These are phyloP conservation scores for Coemansia sp. DNA, from an alignment of 192 early-diverging fungal genomes.

Conservation along the genomic window DNA sequence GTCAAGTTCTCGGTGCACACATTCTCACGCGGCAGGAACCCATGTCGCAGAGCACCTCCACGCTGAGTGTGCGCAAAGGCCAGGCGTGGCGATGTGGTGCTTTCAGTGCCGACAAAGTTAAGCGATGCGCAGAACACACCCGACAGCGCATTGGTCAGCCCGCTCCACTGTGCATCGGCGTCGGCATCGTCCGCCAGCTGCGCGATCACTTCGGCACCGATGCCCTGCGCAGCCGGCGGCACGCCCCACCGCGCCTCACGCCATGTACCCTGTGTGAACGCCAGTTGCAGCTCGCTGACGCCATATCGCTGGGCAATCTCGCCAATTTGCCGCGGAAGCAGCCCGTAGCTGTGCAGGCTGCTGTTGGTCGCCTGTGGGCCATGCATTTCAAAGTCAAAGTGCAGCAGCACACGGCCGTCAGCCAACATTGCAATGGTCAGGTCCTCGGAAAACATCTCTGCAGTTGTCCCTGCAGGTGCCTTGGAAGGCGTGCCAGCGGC, in stretches of 20 bases:
- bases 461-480: slow-evolving; percentile 16
- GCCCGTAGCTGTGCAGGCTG: slow-evolving; percentile 68
- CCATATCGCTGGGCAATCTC: slow-evolving; percentile 75
- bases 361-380: slow-evolving; percentile 22
- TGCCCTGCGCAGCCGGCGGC: slow-evolving; percentile 59
- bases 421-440: slow-evolving; percentile 68
- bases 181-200: slow-evolving; percentile 55
- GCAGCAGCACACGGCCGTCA: slow-evolving; percentile 78
- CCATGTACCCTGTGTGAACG: slow-evolving; percentile 91
- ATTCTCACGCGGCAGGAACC: slow-evolving; percentile 83
- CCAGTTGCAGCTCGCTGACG: slow-evolving; percentile 79
- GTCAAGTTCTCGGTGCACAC: slow-evolving; percentile 99
- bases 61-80: slow-evolving; percentile 42
- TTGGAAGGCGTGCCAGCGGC: not conserved
- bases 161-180: slow-evolving; percentile 75
- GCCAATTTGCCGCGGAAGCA: slow-evolving; percentile 82
- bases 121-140: slow-evolving; percentile 96
- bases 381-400: slow-evolving; percentile 73
- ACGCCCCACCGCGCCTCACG: slow-evolving; percentile 77
- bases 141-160: slow-evolving; percentile 85
- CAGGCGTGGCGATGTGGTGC: slow-evolving; percentile 60
- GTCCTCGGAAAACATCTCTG: slow-evolving; percentile 63
- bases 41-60: slow-evolving; percentile 62
- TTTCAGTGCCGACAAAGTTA: slow-evolving; percentile 84
- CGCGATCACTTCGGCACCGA: slow-evolving; percentile 76